Conservation (phyloP, 164 flowering plant species). For the Dillenia suffruticosa region DNA sequence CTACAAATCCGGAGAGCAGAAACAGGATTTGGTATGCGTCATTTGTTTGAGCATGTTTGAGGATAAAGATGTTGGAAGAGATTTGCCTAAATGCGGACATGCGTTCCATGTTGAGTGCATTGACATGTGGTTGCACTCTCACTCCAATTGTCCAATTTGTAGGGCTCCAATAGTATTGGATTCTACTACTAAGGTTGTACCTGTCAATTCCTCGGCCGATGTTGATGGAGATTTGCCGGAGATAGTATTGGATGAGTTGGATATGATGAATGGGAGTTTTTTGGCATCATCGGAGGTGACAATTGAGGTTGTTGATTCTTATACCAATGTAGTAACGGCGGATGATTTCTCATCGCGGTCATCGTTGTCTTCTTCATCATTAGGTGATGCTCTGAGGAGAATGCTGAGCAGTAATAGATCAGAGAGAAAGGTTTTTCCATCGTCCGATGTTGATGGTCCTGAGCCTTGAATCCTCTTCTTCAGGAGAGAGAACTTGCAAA, state of each 20-base stretch:
- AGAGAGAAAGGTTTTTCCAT: conserved; percentile 33
- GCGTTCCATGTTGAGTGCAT: conserved; percentile 62
- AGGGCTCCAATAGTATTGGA: conserved; percentile 30
- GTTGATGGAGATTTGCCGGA: not conserved
- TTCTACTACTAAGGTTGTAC: not conserved
- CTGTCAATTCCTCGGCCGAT: not conserved
- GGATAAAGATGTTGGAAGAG: conserved; percentile 43
- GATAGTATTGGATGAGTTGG: not conserved
- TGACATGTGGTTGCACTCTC: conserved; percentile 66
- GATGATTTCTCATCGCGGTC: conserved; percentile 1
- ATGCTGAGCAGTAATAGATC: conserved; percentile 40
- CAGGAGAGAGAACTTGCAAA: no score
- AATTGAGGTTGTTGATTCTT: conserved; percentile 9
- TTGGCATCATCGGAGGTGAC: conserved; percentile 7
- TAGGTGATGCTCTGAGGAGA: conserved; percentile 36
- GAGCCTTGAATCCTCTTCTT: no score
- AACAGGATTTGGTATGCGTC: conserved; percentile 38
- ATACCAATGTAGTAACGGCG: not conserved
- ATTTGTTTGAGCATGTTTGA: conserved; percentile 55
- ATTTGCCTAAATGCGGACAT: conserved; percentile 46
- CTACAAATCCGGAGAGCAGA: conserved; percentile 15
- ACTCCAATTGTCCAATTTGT: conserved; percentile 59
- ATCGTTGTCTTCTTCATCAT: conserved; percentile 8
- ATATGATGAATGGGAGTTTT: not conserved
- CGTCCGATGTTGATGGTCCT: conserved; percentile 12